Evolutionary conservation across 352 stramenopile species (phyloP).

Genomic region (Lagenidium giganteum): DNA sequence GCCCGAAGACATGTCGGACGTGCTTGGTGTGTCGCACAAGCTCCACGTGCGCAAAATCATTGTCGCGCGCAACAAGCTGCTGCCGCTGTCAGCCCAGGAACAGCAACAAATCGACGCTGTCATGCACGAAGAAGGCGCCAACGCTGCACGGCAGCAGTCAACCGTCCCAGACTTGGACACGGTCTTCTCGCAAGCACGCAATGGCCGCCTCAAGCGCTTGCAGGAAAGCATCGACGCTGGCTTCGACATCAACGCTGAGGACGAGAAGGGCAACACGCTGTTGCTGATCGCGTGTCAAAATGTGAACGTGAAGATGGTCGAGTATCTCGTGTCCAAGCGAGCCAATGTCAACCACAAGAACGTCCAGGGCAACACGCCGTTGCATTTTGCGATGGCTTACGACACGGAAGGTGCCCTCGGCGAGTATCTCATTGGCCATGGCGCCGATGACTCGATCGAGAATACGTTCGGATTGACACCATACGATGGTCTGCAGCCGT

Average conservation of each 20-base stretch:
- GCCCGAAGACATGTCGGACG: slow-evolving; percentile 86
- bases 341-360: slow-evolving; percentile 92
- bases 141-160: slow-evolving; percentile 20
- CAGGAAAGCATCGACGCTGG: slow-evolving; percentile 87
- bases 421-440: slow-evolving; percentile 91
- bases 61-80: slow-evolving; percentile 82
- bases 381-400: slow-evolving; percentile 94
- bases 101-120: slow-evolving; percentile 54
- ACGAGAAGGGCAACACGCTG: slow-evolving; percentile 92
- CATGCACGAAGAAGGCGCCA: slow-evolving; percentile 40
- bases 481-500: slow-evolving; percentile 87
- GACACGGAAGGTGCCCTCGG: slow-evolving; percentile 84
- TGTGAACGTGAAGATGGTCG: slow-evolving; percentile 85
- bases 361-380: slow-evolving; percentile 86
- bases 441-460: slow-evolving; percentile 91
- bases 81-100: slow-evolving; percentile 78
- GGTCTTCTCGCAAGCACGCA: slow-evolving; percentile 88
- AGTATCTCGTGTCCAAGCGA: slow-evolving; percentile 79
- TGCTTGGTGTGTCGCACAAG: slow-evolving; percentile 88
- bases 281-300: slow-evolving; percentile 89
- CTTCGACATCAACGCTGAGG: slow-evolving; percentile 85
- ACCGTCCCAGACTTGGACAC: slow-evolving; percentile 44
- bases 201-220: slow-evolving; percentile 87
- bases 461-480: slow-evolving; percentile 92
- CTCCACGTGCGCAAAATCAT: slow-evolving; percentile 91